Evolutionary conservation across 495 filamentous ascomycete species (phyloP).

Genomic region (Aspergillus saccharolyticus): DNA sequence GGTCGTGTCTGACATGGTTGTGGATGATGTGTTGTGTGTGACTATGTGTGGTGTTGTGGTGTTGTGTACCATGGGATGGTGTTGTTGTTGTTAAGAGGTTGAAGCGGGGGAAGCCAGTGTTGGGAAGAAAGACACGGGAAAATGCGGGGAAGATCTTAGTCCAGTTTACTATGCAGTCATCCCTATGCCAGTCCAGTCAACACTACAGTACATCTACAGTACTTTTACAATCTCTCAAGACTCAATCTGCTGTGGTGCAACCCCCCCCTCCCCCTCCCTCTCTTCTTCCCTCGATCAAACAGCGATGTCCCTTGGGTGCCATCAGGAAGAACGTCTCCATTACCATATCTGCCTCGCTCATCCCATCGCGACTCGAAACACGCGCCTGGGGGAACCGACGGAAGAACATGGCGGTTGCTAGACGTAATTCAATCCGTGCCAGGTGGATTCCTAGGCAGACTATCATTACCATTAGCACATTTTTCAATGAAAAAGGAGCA

Average conservation of each 20-base stretch:
- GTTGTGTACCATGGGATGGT: no score
- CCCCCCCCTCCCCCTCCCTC: background rate
- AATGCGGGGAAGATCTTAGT: no score
- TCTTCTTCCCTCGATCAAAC: slow-evolving; percentile 33
- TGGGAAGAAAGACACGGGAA: no score
- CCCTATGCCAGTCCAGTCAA: no score
- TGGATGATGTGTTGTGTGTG: background rate
- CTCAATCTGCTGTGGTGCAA: no score
- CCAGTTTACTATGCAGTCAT: no score
- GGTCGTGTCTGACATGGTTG: background rate
- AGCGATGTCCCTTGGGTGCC: slow-evolving; percentile 39
- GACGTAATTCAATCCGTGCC: slow-evolving; percentile 31
- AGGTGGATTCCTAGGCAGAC: slow-evolving; percentile 38
- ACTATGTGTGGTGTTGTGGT: background rate
- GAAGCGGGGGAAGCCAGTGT: background rate
- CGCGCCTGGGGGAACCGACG: slow-evolving; percentile 24
- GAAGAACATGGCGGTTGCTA: slow-evolving; percentile 33
- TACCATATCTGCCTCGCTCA: slow-evolving; percentile 43
- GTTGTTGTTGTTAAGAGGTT: background rate
- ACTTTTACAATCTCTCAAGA: background rate
- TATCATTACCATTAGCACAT: slow-evolving; percentile 13
- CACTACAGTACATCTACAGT: no score
- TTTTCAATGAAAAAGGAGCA: background rate
- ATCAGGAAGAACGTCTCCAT: slow-evolving; percentile 39
- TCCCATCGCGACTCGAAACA: slow-evolving; percentile 29